Base-by-base conservation (phyloP, 2,329 filamentous ascomycete species). In the Fusarium denticulatum region DNA sequence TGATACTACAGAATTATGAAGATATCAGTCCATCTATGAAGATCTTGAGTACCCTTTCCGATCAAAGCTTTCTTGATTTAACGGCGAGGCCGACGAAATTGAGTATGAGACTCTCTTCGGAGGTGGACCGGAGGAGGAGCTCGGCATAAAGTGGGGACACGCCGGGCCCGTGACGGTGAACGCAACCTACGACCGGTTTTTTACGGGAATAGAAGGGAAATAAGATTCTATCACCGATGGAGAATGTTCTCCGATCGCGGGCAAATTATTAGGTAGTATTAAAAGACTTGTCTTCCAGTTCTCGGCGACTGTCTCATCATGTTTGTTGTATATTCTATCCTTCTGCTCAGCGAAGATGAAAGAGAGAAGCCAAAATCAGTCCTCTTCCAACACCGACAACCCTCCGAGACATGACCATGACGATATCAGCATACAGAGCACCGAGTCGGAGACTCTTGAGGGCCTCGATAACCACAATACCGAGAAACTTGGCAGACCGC, bases 181-280 rank as follows among this genome's bases (percentile, higher is more conserved):
- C 50, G 52, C 58, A 34, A 15, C 57, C 36, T 64, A n/a, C 49
- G 40, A 62, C 64, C 50, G 49, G 58, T 20, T 57, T 46, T 40
- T 34, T 8, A 46, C 67, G 76, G 76, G 32, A 78, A 78, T 78
- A 78, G 73, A 55, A 37, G 36, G 73, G 76, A 55, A 77, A 78
- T 77, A 75, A 67, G 26, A 42, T 42, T 55, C 16, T 57, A 50
- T 60, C 13, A n/a, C 60, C 15, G 20, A 74, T 63, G 49, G 62
- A 60, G 32, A 68, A 40, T 59, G 47, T 61, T 47, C 59, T 74
- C 74, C 68, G 74, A 78, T 76, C 74, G 74, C 76, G 71, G 72
- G 59, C 60, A 67, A 58, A 58, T 59, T 50, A 15, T 61, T 28
- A 45, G 46, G 59, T 60, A 30, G 63, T 64, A 63, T 55, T 70